Conservation (phyloP, 441 rosid genomes). For the Eruca vesicaria region DNA sequence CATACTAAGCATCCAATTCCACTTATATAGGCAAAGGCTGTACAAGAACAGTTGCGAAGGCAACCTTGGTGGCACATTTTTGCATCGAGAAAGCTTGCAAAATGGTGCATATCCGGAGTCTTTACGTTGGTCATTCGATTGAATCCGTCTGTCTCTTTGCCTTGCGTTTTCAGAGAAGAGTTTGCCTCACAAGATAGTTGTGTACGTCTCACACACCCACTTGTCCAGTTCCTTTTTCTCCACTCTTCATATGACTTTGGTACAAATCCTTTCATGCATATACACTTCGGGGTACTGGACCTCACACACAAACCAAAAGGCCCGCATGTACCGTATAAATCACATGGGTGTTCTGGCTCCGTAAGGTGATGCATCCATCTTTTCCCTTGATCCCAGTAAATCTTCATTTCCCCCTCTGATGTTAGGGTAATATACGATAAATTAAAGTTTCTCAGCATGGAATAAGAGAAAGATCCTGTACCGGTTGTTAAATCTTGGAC, state of each 20-base stretch:
- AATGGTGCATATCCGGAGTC: conserved; percentile 42
- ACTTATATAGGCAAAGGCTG: conserved; percentile 45
- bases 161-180: conserved; percentile 15
- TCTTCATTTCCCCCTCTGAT: conserved; percentile 13
- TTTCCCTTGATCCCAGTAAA: conserved; percentile 15
- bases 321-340: conserved; percentile 47
- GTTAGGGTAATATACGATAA: conserved; percentile 17
- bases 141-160: conserved; percentile 36
- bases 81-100: conserved; percentile 12
- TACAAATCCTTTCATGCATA: conserved; percentile 48
- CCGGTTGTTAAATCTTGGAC: conserved; percentile 22
- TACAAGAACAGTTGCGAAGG: conserved; percentile 51
- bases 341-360: conserved; percentile 31
- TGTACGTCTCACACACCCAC: conserved; percentile 48
- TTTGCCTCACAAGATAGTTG: conserved; percentile 31
- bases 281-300: conserved; percentile 36
- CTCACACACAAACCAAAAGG: conserved; percentile 38
- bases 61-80: conserved; percentile 37
- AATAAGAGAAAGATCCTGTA: conserved; percentile 10
- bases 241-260: conserved; percentile 43
- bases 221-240: conserved; percentile 43
- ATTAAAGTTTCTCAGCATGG: conserved; percentile 14
- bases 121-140: conserved; percentile 27
- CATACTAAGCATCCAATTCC: conserved; percentile 54
- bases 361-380: neutral